Evolutionary conservation across 345 rosid genomes (phyloP), one percentile per base, ranked within the genome.

Genomic region (Crucihimalaya himalaica): DNA sequence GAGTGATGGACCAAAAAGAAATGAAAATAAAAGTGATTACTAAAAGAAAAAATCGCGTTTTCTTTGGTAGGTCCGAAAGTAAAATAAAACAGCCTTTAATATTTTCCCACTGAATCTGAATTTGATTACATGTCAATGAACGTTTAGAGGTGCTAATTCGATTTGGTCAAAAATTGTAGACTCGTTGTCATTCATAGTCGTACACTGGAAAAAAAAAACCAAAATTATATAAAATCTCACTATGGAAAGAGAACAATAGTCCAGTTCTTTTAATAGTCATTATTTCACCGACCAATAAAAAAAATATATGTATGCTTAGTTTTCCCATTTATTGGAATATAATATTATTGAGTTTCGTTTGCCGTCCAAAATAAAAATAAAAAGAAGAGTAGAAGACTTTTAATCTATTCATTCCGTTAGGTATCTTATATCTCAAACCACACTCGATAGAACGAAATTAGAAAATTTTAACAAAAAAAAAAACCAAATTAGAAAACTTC

Each of bases 241-340:
- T 42, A 8, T 23, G 16, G 15, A 52, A 35, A 63, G 37, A 28
- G 25, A 46, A 2, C 3, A 58, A 58, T 31, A 21, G 35, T 70
- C 23, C 11, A 28, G 2, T 32, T 11, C 21, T 37, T 23, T n/a
- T 10, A 58, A 32, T 21, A 61, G 69, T 51, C 45, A 40, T 19
- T 62, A 23, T 72, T 62, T 62, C 48, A 73, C 77, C 56, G 46
- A 43, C 70, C 71, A 34, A 73, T n/a, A 19, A 62, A 64, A 61
- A 39, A 8, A 53, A 63, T 21, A 27, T 11, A 37, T 14, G 4
- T 37, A 16, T 62, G 58, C 23, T 5, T 20, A 50, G 19, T 8
- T 55, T 42, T 51, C 42, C 37, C 11, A 28, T 40, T 51, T 51
- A 18, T 39, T 71, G 11, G 53, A 61, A 43, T 50, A 50, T 25